A percentile compares a stretch with the other conserved stretches of the same genome.
Evolutionary conservation across 2,329 filamentous ascomycete genomes (phyloP).

Genomic region (Pseudocercospora fuligena): DNA sequence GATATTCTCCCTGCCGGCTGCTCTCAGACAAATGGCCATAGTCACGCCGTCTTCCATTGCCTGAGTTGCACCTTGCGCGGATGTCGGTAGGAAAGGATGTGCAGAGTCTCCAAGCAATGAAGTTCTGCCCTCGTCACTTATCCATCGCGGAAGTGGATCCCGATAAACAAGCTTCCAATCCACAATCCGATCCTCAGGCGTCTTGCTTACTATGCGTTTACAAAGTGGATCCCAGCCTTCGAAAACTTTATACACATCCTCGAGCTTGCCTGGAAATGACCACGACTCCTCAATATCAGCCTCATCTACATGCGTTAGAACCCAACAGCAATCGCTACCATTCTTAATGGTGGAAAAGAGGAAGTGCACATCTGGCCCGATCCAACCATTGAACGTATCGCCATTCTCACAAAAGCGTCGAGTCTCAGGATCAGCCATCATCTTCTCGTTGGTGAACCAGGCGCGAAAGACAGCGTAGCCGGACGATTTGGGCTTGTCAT

Average conservation of each 20-base stretch:
- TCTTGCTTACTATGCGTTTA: slow-evolving; percentile 3
- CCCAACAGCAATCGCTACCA: slow-evolving; percentile 3
- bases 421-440: slow-evolving; percentile 2
- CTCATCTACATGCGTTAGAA: slow-evolving; percentile 2
- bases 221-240: slow-evolving; percentile 6
- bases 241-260: slow-evolving; percentile 7
- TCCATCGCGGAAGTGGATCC: slow-evolving; percentile 2
- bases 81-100: slow-evolving; percentile 67
- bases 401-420: slow-evolving; percentile 49
- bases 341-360: slow-evolving; percentile 6
- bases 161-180: slow-evolving; percentile 7
- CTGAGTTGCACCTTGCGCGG: slow-evolving; percentile 65
- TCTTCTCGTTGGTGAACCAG: slow-evolving; percentile 7
- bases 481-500: slow-evolving; percentile 39
- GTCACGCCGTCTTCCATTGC: slow-evolving; percentile 71
- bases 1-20: slow-evolving; percentile 1
- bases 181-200: slow-evolving; percentile 9
- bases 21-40: slow-evolving; percentile 47
- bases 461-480: slow-evolving; percentile 31
- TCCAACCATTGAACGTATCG: slow-evolving; percentile 1
- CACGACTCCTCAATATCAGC: slow-evolving; percentile 6
- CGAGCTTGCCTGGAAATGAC: slow-evolving; percentile 5
- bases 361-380: background rate
- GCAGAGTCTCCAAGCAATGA: slow-evolving; percentile 69
- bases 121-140: slow-evolving; percentile 42